Evolutionary conservation across 2,329 filamentous ascomycete genomes (phyloP).

Genomic region (Teratosphaeria pseudoeucalypti): DNA sequence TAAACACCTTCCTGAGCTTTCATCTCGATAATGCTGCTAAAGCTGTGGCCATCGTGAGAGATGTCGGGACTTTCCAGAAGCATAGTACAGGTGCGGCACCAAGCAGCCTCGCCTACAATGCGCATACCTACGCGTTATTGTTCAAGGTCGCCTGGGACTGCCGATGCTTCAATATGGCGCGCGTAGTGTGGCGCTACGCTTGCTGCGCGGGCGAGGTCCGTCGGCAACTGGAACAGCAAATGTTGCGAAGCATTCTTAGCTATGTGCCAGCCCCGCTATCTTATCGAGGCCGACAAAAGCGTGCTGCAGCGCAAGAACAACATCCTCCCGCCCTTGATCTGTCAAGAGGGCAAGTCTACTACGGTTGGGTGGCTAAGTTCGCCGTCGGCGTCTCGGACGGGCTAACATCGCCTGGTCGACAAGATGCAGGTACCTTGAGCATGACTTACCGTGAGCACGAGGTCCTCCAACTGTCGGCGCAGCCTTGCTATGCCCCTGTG

Average conservation of each 20-base stretch:
- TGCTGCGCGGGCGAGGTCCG: constrained; percentile 16
- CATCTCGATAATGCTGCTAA: constrained; percentile 11
- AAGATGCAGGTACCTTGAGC: neutral
- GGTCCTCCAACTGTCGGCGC: neutral
- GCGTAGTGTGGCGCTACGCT: constrained; percentile 25
- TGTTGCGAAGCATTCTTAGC: constrained; percentile 1
- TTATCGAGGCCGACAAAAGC: neutral
- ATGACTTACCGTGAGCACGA: neutral
- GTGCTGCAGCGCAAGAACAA: neutral
- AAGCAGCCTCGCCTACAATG: constrained; percentile 4
- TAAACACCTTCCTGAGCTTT: constrained; percentile 19
- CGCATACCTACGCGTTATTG: constrained; percentile 11
- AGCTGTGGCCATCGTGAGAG: constrained; percentile 9
- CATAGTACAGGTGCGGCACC: neutral
- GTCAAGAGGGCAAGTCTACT: constrained; percentile 5
- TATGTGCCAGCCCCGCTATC: neutral
- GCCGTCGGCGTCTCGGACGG: constrained; percentile 10
- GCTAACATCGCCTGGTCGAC: neutral
- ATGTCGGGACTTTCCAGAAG: neutral
- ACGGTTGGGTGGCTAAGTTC: constrained; percentile 15
- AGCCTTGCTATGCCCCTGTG: neutral
- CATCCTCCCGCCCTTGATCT: neutral
- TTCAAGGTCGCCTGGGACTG: constrained; percentile 16
- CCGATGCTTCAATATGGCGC: constrained; percentile 19
- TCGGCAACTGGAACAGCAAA: constrained; percentile 5